These are phyloP conservation scores for Yamadazyma atmosphaerica DNA, from an alignment of 1,139 yeast species.

Conservation along the genomic window DNA sequence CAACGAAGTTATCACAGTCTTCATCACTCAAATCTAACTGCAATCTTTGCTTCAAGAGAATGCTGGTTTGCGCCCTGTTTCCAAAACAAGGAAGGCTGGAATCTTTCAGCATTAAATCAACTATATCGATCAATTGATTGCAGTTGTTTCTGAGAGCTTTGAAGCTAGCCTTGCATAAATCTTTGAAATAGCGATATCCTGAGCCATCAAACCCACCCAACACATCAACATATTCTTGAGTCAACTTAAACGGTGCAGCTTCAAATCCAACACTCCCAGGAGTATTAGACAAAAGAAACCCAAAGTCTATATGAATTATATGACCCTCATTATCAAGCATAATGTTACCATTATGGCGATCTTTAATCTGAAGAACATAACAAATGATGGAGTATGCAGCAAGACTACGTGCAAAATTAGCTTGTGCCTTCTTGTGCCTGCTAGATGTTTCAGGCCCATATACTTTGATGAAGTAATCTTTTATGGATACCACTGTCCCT, in stretches of 20 bases:
- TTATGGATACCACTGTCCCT: constrained; percentile 68
- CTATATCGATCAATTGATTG: constrained; percentile 74
- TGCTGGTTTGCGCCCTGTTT: constrained; percentile 81
- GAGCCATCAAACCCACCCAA: constrained; percentile 75
- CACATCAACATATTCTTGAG: constrained; percentile 82
- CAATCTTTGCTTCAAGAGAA: constrained; percentile 73
- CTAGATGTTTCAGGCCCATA: constrained; percentile 62
- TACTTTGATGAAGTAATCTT: constrained; percentile 72
- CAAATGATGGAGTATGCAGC: constrained; percentile 90
- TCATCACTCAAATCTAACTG: constrained; percentile 72
- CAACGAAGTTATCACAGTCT: constrained; percentile 79
- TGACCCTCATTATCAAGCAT: constrained; percentile 95
- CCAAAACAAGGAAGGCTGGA: constrained; percentile 88
- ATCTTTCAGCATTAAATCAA: constrained; percentile 91
- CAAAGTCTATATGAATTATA: constrained; percentile 93
- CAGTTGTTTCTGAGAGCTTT: constrained; percentile 67
- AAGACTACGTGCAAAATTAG: constrained; percentile 77
- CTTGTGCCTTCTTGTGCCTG: constrained; percentile 70
- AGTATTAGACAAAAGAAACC: constrained; percentile 85
- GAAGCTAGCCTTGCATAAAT: constrained; percentile 70
- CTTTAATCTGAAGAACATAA: constrained; percentile 87
- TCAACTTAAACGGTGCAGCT: constrained; percentile 93
- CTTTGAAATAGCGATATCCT: constrained; percentile 57
- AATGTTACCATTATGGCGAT: constrained; percentile 94
- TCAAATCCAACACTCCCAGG: constrained; percentile 97